A percentile compares a stretch with the other conserved stretches of the same genome.
phyloP scores from a whole-genome alignment of 192 early-diverging fungal genomes.

The Backusella tarrabulga region DNA sequence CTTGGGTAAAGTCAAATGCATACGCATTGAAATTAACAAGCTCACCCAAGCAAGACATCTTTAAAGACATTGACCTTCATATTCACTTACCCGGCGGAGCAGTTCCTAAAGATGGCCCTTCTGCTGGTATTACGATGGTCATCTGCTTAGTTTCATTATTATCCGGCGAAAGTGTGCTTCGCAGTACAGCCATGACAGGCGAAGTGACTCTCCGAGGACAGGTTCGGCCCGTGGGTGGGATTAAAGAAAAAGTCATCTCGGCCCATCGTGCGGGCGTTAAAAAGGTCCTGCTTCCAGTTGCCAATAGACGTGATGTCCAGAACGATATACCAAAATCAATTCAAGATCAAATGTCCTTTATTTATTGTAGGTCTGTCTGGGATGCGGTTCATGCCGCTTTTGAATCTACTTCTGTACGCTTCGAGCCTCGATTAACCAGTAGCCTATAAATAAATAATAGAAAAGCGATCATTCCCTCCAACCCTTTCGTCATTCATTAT shows the following conservation, averaged over 20 bases:
- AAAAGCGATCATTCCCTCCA: neutral
- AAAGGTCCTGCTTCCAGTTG: constrained; percentile 64
- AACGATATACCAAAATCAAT: constrained; percentile 69
- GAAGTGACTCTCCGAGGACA: constrained; percentile 82
- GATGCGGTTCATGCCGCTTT: constrained; percentile 61
- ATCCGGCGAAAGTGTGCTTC: constrained; percentile 50
- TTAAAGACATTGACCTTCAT: constrained; percentile 61
- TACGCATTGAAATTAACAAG: constrained; percentile 49
- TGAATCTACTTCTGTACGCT: neutral
- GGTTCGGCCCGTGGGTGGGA: constrained; percentile 80
- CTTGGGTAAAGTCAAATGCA: constrained; percentile 74
- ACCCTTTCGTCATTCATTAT: neutral
- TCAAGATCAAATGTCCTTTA: constrained; percentile 61
- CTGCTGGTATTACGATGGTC: constrained; percentile 58
- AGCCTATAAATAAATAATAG: neutral
- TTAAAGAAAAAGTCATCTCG: constrained; percentile 85
- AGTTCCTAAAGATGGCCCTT: constrained; percentile 82
- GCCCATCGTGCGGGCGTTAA: constrained; percentile 75
- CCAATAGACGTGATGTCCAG: constrained; percentile 68
- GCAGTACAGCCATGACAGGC: constrained; percentile 77
- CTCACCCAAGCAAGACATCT: constrained; percentile 40
- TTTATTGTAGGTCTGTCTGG: constrained; percentile 57
- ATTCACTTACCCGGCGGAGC: constrained; percentile 84
- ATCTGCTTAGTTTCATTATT: constrained; percentile 78
- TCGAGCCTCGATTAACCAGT: neutral